phyloP scores from a whole-genome alignment of 495 filamentous ascomycete species.

The Terfezia claveryi region DNA sequence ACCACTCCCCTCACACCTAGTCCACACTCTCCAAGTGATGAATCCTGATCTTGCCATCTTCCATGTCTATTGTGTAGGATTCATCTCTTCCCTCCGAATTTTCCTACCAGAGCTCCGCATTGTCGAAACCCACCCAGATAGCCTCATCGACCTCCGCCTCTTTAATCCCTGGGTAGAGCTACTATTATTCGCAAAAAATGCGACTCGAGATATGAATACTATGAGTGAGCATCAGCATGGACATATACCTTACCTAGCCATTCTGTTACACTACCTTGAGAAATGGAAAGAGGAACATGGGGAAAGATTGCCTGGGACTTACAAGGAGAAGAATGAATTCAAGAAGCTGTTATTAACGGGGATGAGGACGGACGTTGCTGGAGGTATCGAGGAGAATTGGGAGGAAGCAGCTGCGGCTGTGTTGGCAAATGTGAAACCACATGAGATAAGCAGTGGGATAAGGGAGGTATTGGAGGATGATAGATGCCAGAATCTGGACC shows the following conservation, averaged over 20 bases:
- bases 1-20: slow-evolving; percentile 9
- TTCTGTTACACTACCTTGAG: slow-evolving; percentile 70
- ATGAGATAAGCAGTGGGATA: slow-evolving; percentile 41
- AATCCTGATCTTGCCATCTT: slow-evolving; percentile 41
- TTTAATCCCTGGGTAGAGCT: slow-evolving; percentile 78
- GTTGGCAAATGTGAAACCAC: slow-evolving; percentile 52
- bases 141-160: slow-evolving; percentile 66
- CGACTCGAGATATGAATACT: slow-evolving; percentile 42
- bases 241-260: slow-evolving; percentile 70
- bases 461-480: slow-evolving; percentile 56
- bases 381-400: slow-evolving; percentile 92
- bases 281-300: slow-evolving; percentile 57
- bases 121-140: slow-evolving; percentile 88
- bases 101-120: slow-evolving; percentile 42
- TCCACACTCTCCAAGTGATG: slow-evolving; percentile 4
- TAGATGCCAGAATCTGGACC: slow-evolving; percentile 28
- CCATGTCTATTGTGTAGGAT: slow-evolving; percentile 67
- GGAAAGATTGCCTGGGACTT: slow-evolving; percentile 44
- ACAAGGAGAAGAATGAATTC: slow-evolving; percentile 76
- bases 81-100: slow-evolving; percentile 47
- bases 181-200: slow-evolving; percentile 33
- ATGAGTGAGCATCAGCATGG: slow-evolving; percentile 69
- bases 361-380: slow-evolving; percentile 49
- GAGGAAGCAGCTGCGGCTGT: slow-evolving; percentile 80
- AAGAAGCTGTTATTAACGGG: slow-evolving; percentile 40